phyloP scores from a whole-genome alignment of 495 filamentous ascomycete species.

The Copromyces sp. region DNA sequence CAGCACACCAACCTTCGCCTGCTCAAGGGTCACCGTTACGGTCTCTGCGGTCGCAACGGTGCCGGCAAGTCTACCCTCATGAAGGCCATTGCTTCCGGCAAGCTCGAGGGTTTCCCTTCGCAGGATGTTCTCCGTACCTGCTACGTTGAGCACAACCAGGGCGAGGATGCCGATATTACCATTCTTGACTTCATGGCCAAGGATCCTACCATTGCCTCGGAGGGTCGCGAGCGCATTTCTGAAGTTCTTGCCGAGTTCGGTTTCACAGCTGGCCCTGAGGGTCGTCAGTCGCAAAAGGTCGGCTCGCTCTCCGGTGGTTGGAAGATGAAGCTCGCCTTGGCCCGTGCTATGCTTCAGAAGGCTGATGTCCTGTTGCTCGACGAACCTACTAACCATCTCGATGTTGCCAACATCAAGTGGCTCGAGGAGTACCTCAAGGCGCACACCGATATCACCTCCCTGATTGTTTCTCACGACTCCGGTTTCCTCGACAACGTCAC shows the following conservation, averaged over 20 bases:
- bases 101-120: conserved; percentile 92
- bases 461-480: conserved; percentile 98
- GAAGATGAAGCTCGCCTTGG: conserved; percentile 99
- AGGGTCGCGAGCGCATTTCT: conserved; percentile 69
- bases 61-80: conserved; percentile 98
- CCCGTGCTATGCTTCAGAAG: conserved; percentile 90
- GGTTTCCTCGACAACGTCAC: conserved; percentile 94
- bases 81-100: conserved; percentile 89
- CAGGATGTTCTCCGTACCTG: conserved; percentile 87
- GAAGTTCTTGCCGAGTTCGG: conserved; percentile 81
- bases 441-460: conserved; percentile 91
- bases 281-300: conserved; percentile 75
- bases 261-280: conserved; percentile 82
- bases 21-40: conserved; percentile 92
- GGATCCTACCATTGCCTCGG: conserved; percentile 68
- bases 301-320: conserved; percentile 97
- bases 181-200: conserved; percentile 86
- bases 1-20: conserved; percentile 93
- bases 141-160: conserved; percentile 98
- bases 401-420: conserved; percentile 95
- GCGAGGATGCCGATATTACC: conserved; percentile 89
- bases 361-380: conserved; percentile 93
- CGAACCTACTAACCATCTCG: conserved; percentile 98
- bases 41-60: conserved; percentile 92
- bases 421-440: conserved; percentile 88